phyloP scores from a whole-genome alignment of 2,329 filamentous ascomycete species.

The Aureobasidium sp. region DNA sequence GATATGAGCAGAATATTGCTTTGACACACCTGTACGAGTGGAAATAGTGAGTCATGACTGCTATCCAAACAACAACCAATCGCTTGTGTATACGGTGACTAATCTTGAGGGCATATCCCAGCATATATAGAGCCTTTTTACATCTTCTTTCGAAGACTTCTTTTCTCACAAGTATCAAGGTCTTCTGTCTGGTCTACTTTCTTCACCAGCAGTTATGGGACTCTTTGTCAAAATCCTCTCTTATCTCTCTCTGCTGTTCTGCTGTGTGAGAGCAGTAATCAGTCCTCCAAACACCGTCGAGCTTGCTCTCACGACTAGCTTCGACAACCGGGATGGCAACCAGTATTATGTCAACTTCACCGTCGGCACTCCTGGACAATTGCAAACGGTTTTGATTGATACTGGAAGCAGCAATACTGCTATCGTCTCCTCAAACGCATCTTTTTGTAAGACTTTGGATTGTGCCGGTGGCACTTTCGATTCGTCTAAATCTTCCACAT shows the following conservation, averaged over 20 bases:
- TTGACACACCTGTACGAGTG: background rate
- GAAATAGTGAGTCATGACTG: background rate
- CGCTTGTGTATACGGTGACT: background rate
- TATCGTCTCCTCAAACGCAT: conserved; percentile 20
- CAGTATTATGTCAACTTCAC: conserved; percentile 15
- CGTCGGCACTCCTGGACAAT: conserved; percentile 26
- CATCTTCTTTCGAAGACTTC: background rate
- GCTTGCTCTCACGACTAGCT: background rate
- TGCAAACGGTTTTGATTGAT: conserved; percentile 24
- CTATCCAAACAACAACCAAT: background rate
- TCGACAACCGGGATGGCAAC: background rate
- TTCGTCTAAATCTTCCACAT: conserved; percentile 18
- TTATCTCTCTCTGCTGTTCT: background rate
- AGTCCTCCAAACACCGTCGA: background rate
- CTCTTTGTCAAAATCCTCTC: background rate
- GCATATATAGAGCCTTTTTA: background rate
- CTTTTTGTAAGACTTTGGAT: conserved; percentile 16
- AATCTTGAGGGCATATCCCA: background rate
- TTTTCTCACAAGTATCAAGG: background rate
- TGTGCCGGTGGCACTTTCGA: conserved; percentile 24
- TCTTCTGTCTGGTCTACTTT: background rate
- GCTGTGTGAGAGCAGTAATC: background rate
- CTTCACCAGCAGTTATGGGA: background rate
- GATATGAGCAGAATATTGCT: background rate
- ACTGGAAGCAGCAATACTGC: conserved; percentile 27